phyloP scores from a whole-genome alignment of 2,329 filamentous ascomycete species.

The Cercospora sp. region DNA sequence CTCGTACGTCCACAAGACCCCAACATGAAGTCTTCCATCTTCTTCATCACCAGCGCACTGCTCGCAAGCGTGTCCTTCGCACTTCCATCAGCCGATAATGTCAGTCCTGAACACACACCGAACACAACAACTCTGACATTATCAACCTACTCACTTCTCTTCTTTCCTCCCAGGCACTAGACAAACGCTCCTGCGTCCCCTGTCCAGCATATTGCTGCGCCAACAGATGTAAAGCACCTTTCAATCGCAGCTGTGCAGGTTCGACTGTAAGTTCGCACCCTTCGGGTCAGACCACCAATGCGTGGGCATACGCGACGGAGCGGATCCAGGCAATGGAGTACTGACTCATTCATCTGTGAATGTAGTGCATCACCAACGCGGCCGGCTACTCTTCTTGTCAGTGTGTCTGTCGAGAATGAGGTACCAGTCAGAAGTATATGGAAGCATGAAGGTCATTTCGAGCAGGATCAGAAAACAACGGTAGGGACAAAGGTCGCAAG shows the following conservation, averaged over 20 bases:
- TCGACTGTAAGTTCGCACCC: background rate
- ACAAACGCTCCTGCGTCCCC: conserved; percentile 14
- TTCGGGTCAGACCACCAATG: background rate
- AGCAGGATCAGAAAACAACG: background rate
- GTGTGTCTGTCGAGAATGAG: conserved; percentile 5
- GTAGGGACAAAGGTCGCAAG: background rate
- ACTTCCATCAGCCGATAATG: background rate
- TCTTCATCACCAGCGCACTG: background rate
- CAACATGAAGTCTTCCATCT: background rate
- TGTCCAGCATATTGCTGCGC: conserved; percentile 15
- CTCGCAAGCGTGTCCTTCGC: background rate
- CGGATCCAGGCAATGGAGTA: background rate
- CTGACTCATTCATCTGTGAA: background rate
- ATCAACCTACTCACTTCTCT: background rate
- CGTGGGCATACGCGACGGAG: background rate
- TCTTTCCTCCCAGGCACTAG: background rate
- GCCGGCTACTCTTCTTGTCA: conserved; percentile 7
- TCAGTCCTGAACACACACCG: background rate
- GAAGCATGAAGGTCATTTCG: background rate
- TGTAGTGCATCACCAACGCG: conserved; percentile 12
- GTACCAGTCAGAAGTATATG: background rate
- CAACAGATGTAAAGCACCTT: conserved; percentile 7
- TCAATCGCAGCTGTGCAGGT: conserved; percentile 7
- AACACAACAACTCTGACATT: background rate
- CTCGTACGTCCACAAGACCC: background rate